Evolutionary conservation across 495 filamentous ascomycete genomes (phyloP), one percentile per base, ranked within the genome.

Genomic region (Hyaloscypha bicolor): DNA sequence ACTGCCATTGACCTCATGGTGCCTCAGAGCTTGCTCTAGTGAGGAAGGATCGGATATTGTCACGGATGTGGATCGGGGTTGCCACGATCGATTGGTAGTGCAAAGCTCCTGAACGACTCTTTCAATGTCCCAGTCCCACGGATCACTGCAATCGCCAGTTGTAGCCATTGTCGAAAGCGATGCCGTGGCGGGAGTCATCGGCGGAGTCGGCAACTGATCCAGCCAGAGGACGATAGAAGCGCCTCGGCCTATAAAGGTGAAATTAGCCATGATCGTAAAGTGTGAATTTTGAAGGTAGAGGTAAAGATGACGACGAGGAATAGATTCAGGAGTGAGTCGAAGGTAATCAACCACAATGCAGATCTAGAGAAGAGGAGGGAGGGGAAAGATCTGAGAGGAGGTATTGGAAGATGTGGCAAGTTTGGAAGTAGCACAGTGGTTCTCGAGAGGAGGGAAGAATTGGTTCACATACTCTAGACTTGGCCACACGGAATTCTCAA

Each of bases 51-150:
- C 79, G 22, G 87, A 88, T 8, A 86, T 74, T 1, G 30, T 66
- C 5, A 16, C 69, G 30, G 29, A 29, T 25, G 19, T 66, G 56
- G n/a, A 70, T 35, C 33, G 75, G 71, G 32, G 75, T 30, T 75
- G 63, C 81, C 80, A 86, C 21, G 82, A 81, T 45, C 79, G 74
- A 22, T 80, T 71, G 2, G 75, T 48, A 32, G 83, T 79, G 76
- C 90, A 93, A 5, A 94, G 76, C 61, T 88, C 88, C 14, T 75
- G 73, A 0, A 91, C 83, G 2, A 93, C 84, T 39, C 86, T 80
- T 25, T 92, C 88, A 29, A 88, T 79, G 29, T 79, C 79, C 91
- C 91, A 94, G 67, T 86, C 75, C 68, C 86, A 85, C 1, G 91
- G 91, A 69, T 93, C 91, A 45, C 77, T 73, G 45, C 9, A 37